These are phyloP conservation scores for Paecilomyces fulvus DNA, from an alignment of 2,329 filamentous ascomycete genomes.

Conservation along the genomic window DNA sequence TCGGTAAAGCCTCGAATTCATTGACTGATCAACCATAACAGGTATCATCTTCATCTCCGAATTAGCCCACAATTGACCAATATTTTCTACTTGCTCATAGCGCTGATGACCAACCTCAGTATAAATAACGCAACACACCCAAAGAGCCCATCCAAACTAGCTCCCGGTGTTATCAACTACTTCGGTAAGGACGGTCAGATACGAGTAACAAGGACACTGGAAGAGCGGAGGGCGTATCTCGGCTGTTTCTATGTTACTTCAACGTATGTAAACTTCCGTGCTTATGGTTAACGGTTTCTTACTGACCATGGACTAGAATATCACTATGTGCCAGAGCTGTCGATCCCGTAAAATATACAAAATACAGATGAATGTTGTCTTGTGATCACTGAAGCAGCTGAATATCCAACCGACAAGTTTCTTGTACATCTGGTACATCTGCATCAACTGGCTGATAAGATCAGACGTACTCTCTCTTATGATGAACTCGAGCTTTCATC, in stretches of 20 bases:
- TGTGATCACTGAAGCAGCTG: constrained; percentile 36
- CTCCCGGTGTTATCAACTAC: neutral
- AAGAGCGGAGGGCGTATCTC: constrained; percentile 45
- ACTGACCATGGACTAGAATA: constrained; percentile 7
- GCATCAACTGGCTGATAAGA: constrained; percentile 45
- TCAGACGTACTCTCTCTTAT: constrained; percentile 24
- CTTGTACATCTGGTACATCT: constrained; percentile 42
- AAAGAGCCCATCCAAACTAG: constrained; percentile 22
- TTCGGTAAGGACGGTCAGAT: constrained; percentile 33
- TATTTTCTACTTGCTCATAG: constrained; percentile 41
- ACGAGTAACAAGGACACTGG: constrained; percentile 37
- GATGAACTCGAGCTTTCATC: constrained; percentile 9
- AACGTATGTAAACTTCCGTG: constrained; percentile 31
- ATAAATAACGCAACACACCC: constrained; percentile 26
- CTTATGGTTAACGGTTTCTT: neutral
- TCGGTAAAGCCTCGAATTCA: neutral
- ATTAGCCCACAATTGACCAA: constrained; percentile 41
- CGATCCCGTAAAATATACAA: constrained; percentile 44
- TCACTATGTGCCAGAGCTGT: constrained; percentile 32
- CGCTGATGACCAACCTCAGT: constrained; percentile 41
- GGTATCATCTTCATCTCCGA: constrained; percentile 4
- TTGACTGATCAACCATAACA: neutral
- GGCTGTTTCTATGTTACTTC: constrained; percentile 50
- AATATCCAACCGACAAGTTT: constrained; percentile 41
- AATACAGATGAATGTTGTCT: constrained; percentile 44